These are phyloP conservation scores for Terfezia claveryi DNA, from an alignment of 495 filamentous ascomycete genomes.

Conservation along the genomic window DNA sequence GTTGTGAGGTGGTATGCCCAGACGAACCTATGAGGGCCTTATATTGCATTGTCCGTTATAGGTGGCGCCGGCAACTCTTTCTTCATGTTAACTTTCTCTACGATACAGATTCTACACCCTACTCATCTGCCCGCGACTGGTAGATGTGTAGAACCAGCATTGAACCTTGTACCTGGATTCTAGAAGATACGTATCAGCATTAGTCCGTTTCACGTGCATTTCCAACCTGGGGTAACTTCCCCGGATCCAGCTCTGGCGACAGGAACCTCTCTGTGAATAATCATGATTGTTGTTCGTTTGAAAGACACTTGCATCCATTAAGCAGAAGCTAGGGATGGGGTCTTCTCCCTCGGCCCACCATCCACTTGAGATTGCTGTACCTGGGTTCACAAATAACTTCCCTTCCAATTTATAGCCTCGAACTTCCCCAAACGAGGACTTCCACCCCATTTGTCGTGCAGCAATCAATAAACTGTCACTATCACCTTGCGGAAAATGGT, in stretches of 20 bases:
- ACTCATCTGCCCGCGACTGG: conserved; percentile 72
- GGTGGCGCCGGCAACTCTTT: conserved; percentile 31
- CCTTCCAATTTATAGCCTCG: conserved; percentile 98
- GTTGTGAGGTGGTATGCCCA: too few species aligned
- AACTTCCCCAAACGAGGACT: conserved; percentile 91
- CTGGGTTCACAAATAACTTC: conserved; percentile 95
- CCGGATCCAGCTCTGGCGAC: neutral
- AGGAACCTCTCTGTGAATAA: neutral
- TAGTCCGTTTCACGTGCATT: neutral
- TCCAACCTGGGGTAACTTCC: conserved; percentile 1
- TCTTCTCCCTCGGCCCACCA: conserved; percentile 55
- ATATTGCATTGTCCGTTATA: neutral
- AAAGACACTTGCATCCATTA: conserved; percentile 77
- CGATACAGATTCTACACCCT: conserved; percentile 73
- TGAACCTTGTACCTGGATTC: conserved; percentile 73
- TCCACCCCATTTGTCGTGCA: conserved; percentile 93
- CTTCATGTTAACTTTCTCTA: conserved; percentile 97
- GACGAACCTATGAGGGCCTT: too few species aligned
- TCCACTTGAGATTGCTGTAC: conserved; percentile 28
- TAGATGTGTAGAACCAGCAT: conserved; percentile 95
- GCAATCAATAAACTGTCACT: conserved; percentile 81
- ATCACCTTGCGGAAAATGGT: conserved; percentile 78
- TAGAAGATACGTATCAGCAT: neutral
- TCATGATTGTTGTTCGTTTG: neutral
- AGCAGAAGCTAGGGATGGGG: conserved; percentile 79